Conservation (phyloP, 2,329 filamentous ascomycete genomes). For the Fusarium devonianum region DNA sequence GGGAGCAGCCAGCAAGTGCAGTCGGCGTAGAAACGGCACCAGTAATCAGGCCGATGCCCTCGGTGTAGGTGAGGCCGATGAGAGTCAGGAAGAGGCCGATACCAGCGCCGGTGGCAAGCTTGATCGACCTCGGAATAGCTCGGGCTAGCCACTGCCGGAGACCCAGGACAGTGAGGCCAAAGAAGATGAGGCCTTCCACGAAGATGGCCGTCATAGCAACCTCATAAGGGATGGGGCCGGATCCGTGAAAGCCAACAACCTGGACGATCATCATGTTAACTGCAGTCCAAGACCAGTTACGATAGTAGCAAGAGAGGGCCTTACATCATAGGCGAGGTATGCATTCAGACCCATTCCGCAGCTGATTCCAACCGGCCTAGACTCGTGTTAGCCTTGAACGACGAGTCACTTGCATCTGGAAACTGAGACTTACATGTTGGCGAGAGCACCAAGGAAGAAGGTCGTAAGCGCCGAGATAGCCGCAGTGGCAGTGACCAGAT, state of each 20-base stretch:
- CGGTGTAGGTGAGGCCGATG: constrained; percentile 79
- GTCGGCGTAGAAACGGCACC: constrained; percentile 73
- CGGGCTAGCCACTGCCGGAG: constrained; percentile 89
- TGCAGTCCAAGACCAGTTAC: too few relatives aligned
- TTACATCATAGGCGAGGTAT: neutral
- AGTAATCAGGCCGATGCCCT: constrained; percentile 81
- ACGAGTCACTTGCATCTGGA: too few relatives aligned
- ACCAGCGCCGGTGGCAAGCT: constrained; percentile 84
- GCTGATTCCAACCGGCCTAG: neutral
- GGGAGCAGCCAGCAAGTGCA: constrained; percentile 74
- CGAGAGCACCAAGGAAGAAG: constrained; percentile 84
- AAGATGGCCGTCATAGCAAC: constrained; percentile 87
- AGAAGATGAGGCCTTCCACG: constrained; percentile 86
- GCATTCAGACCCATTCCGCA: neutral
- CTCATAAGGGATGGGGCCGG: constrained; percentile 74
- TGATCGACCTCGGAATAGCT: constrained; percentile 83
- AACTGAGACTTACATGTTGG: constrained; percentile 67
- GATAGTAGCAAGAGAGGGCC: neutral
- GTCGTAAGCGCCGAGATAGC: constrained; percentile 80
- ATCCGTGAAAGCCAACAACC: constrained; percentile 75
- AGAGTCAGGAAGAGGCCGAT: constrained; percentile 84
- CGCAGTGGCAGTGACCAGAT: constrained; percentile 84
- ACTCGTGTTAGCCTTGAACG: too few relatives aligned
- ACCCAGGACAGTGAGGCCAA: constrained; percentile 78
- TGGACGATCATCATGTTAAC: neutral